phyloP scores from a whole-genome alignment of 2,329 filamentous ascomycete species.

The Calonectria crousiana region DNA sequence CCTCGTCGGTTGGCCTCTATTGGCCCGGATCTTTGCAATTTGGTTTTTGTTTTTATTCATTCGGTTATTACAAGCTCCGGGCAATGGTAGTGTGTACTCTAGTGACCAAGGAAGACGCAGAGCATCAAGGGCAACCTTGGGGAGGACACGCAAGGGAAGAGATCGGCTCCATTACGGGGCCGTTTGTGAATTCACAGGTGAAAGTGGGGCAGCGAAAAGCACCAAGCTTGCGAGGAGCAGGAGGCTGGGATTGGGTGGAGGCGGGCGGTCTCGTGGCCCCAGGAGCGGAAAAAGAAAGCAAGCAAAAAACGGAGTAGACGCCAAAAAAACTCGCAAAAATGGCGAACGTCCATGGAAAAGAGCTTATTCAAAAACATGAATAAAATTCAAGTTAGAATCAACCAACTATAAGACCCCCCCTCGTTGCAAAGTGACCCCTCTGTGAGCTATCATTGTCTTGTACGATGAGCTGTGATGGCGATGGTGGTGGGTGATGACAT shows the following conservation, averaged over 20 bases:
- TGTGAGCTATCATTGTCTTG: constrained; percentile 29
- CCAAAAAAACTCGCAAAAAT: constrained; percentile 43
- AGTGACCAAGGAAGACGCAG: constrained; percentile 36
- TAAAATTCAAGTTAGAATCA: constrained; percentile 39
- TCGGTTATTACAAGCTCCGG: constrained; percentile 32
- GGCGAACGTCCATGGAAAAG: constrained; percentile 39
- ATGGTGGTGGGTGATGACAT: constrained; percentile 20
- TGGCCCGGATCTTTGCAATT: constrained; percentile 28
- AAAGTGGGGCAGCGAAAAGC: constrained; percentile 36
- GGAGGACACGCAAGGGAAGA: constrained; percentile 27
- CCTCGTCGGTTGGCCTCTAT: constrained; percentile 35
- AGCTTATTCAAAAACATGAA: constrained; percentile 44
- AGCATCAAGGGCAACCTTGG: constrained; percentile 41
- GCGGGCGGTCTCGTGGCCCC: constrained; percentile 16
- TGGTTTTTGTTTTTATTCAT: constrained; percentile 34
- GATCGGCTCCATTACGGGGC: constrained; percentile 21
- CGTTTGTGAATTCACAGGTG: constrained; percentile 30
- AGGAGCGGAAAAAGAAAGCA: constrained; percentile 27
- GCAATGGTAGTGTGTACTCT: constrained; percentile 46
- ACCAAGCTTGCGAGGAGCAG: neutral
- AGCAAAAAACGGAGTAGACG: constrained; percentile 31
- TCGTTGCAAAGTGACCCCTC: constrained; percentile 14
- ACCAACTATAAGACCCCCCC: neutral
- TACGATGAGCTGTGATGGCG: neutral
- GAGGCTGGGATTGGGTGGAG: constrained; percentile 21